Evolutionary conservation across 2,329 filamentous ascomycete genomes (phyloP).

Genomic region (Colletotrichum sp.): DNA sequence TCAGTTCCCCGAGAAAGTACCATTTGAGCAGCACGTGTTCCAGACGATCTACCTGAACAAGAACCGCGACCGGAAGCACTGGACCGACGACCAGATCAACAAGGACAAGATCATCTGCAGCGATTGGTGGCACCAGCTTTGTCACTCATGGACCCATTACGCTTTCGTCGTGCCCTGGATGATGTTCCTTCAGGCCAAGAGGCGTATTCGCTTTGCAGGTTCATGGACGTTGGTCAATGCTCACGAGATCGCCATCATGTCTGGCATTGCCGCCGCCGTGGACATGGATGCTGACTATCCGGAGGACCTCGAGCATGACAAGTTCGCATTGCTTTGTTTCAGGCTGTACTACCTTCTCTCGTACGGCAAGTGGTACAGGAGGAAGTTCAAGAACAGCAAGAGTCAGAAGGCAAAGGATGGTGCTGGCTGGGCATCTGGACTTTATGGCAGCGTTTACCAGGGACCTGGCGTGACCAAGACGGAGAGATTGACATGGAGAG

Average conservation of each 20-base stretch:
- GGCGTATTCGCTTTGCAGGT: conserved; percentile 63
- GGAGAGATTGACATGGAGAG: conserved; percentile 57
- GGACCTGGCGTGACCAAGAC: conserved; percentile 59
- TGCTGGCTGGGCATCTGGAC: conserved; percentile 58
- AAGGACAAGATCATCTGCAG: conserved; percentile 58
- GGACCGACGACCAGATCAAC: conserved; percentile 58
- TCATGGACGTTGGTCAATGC: conserved; percentile 71
- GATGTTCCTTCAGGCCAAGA: conserved; percentile 67
- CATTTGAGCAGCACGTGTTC: conserved; percentile 38
- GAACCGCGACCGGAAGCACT: conserved; percentile 54
- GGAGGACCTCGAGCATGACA: conserved; percentile 65
- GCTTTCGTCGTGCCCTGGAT: conserved; percentile 66
- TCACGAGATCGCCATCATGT: conserved; percentile 71
- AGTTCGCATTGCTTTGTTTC: conserved; percentile 64
- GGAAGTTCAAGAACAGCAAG: conserved; percentile 30
- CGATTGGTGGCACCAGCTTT: conserved; percentile 68
- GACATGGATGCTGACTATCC: conserved; percentile 70
- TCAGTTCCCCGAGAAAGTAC: conserved; percentile 59
- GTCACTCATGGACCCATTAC: conserved; percentile 63
- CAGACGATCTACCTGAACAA: conserved; percentile 63
- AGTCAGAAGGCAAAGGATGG: conserved; percentile 49
- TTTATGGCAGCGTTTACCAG: conserved; percentile 63
- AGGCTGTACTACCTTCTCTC: conserved; percentile 64
- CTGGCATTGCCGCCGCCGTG: conserved; percentile 70
- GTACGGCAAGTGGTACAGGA: conserved; percentile 65